Evolutionary conservation across 2,329 filamentous ascomycete genomes (phyloP).

Genomic region (Claviceps pazoutovae): DNA sequence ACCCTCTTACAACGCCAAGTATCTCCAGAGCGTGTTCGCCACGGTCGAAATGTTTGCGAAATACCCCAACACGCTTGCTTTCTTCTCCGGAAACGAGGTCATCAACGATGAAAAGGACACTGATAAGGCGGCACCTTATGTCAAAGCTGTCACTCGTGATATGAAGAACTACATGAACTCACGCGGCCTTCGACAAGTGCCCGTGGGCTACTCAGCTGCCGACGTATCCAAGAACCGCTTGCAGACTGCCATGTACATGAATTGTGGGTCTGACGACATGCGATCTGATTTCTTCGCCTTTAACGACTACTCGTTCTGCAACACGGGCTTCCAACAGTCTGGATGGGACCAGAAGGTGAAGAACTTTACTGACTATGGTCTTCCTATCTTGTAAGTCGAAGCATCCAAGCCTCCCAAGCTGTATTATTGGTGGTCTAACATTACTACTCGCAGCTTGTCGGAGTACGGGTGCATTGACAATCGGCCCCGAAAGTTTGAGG

Average conservation of each 20-base stretch:
- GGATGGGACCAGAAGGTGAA: constrained; percentile 83
- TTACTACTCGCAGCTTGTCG: constrained; percentile 43
- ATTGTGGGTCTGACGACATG: constrained; percentile 74
- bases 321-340: constrained; percentile 52
- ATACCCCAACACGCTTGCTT: constrained; percentile 77
- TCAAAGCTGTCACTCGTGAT: constrained; percentile 68
- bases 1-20: constrained; percentile 72
- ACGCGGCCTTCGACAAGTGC: constrained; percentile 48
- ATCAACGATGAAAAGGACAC: constrained; percentile 54
- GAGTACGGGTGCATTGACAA: constrained; percentile 86
- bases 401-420: neutral
- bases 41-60: constrained; percentile 73
- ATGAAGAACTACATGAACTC: constrained; percentile 56
- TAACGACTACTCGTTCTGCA: constrained; percentile 84
- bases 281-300: constrained; percentile 82
- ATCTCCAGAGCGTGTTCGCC: constrained; percentile 73
- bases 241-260: constrained; percentile 83
- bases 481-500: constrained; percentile 60
- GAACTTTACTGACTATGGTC: constrained; percentile 73
- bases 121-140: constrained; percentile 53
- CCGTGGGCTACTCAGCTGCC: constrained; percentile 65
- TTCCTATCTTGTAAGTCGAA: constrained; percentile 58
- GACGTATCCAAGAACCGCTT: constrained; percentile 76
- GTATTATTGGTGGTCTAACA: no score
- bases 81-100: constrained; percentile 73